A percentile compares a stretch with the other conserved stretches of the same genome.
phyloP scores from a whole-genome alignment of 2,329 filamentous ascomycete genomes.

The Talaromyces marneffei region DNA sequence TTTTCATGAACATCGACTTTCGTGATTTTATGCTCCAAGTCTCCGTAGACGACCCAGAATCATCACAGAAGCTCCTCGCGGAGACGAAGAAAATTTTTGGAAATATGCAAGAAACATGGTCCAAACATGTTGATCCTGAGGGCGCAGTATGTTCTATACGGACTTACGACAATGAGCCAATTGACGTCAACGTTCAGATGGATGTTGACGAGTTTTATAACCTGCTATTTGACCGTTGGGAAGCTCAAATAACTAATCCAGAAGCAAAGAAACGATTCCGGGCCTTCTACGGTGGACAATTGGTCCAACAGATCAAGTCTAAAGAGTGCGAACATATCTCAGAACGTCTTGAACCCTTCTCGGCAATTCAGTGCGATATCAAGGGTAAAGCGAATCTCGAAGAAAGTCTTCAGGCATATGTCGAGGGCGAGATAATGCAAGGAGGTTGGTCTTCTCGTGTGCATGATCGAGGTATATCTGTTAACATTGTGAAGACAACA shows the following conservation, averaged over 20 bases:
- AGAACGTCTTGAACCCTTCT: constrained; percentile 82
- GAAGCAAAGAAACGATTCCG: constrained; percentile 68
- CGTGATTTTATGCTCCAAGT: constrained; percentile 72
- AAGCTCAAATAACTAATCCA: constrained; percentile 65
- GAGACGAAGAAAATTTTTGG: constrained; percentile 79
- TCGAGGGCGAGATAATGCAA: constrained; percentile 93
- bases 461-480: not conserved
- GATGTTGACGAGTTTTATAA: constrained; percentile 98
- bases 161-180: constrained; percentile 73
- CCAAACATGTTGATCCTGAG: constrained; percentile 66
- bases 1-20: constrained; percentile 92
- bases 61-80: constrained; percentile 62
- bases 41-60: constrained; percentile 50
- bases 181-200: constrained; percentile 89
- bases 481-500: constrained; percentile 63
- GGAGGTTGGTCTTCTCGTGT: constrained; percentile 52
- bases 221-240: constrained; percentile 84
- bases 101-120: constrained; percentile 75
- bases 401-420: constrained; percentile 89
- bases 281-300: constrained; percentile 82
- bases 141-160: constrained; percentile 69
- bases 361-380: constrained; percentile 92
- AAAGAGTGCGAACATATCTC: constrained; percentile 93
- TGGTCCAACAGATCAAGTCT: constrained; percentile 92
- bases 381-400: constrained; percentile 79